A percentile compares a stretch with the other conserved stretches of the same genome.
These are phyloP conservation scores for Lactifluus echinatus DNA, from an alignment of 768 basidiomycete species.

Conservation along the genomic window DNA sequence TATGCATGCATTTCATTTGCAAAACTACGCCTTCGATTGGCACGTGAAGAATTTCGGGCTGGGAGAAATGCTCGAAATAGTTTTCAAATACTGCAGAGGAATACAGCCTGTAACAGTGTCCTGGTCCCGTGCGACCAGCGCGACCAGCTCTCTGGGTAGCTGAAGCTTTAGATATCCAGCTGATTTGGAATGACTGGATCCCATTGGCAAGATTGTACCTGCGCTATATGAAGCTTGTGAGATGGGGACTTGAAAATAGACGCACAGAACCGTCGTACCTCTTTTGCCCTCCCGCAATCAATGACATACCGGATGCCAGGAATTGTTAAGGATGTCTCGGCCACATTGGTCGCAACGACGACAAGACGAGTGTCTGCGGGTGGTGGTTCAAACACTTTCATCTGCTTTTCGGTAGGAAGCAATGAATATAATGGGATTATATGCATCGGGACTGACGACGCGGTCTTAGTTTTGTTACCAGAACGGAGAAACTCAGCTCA, in stretches of 20 bases:
- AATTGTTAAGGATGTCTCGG: constrained; percentile 95
- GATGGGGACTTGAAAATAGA: neutral
- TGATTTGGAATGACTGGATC: constrained; percentile 86
- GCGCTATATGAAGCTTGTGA: constrained; percentile 45
- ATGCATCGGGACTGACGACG: constrained; percentile 74
- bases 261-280: constrained; percentile 39
- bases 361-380: constrained; percentile 78
- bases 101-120: constrained; percentile 96
- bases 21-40: constrained; percentile 95
- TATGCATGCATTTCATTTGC: constrained; percentile 99
- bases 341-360: constrained; percentile 92
- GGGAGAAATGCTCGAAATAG: constrained; percentile 78
- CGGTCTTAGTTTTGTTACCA: neutral
- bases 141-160: constrained; percentile 78
- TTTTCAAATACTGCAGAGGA: constrained; percentile 93
- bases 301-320: constrained; percentile 98
- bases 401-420: constrained; percentile 87
- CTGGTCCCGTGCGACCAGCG: constrained; percentile 95
- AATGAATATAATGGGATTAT: constrained; percentile 91
- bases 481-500: constrained; percentile 25
- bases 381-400: constrained; percentile 83
- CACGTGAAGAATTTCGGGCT: constrained; percentile 90
- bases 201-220: constrained; percentile 73
- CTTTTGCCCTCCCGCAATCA: constrained; percentile 91
- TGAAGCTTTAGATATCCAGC: constrained; percentile 48